These are phyloP conservation scores for Pulveroboletus sp. DNA, from an alignment of 768 basidiomycete genomes.

Conservation along the genomic window DNA sequence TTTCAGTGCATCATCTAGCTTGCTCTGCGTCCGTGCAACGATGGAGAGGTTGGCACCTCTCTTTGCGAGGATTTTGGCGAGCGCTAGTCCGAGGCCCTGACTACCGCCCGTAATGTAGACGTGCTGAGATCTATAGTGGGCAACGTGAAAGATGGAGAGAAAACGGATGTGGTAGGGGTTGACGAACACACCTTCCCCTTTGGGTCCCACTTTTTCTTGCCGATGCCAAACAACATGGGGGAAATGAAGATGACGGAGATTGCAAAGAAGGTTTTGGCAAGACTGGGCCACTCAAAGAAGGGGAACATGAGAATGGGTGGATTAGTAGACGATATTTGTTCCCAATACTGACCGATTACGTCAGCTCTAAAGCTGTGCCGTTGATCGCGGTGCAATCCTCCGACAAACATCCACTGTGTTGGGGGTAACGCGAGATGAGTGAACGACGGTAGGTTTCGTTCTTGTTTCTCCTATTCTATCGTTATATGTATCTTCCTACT, in stretches of 20 bases:
- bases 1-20: slow-evolving; percentile 55
- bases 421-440: too few relatives aligned
- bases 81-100: slow-evolving; percentile 71
- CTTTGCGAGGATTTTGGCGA: slow-evolving; percentile 62
- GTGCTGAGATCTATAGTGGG: slow-evolving; percentile 67
- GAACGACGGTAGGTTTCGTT: too few relatives aligned
- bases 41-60: slow-evolving; percentile 82
- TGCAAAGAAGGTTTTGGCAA: slow-evolving; percentile 4
- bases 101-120: slow-evolving; percentile 85
- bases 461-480: too few relatives aligned
- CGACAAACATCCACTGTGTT: too few relatives aligned
- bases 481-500: slow-evolving; percentile 11
- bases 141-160: background rate
- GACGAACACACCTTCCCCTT: slow-evolving; percentile 36
- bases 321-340: too few relatives aligned
- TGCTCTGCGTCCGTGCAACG: slow-evolving; percentile 69
- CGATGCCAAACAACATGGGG: slow-evolving; percentile 18
- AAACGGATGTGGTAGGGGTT: background rate
- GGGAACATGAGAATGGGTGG: too few relatives aligned
- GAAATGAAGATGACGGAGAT: slow-evolving; percentile 9
- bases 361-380: too few relatives aligned
- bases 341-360: too few relatives aligned
- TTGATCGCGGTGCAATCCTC: too few relatives aligned
- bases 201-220: slow-evolving; percentile 45
- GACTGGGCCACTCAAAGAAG: background rate